phyloP scores from a whole-genome alignment of 2,329 filamentous ascomycete genomes.

The Penicillium sp. region DNA sequence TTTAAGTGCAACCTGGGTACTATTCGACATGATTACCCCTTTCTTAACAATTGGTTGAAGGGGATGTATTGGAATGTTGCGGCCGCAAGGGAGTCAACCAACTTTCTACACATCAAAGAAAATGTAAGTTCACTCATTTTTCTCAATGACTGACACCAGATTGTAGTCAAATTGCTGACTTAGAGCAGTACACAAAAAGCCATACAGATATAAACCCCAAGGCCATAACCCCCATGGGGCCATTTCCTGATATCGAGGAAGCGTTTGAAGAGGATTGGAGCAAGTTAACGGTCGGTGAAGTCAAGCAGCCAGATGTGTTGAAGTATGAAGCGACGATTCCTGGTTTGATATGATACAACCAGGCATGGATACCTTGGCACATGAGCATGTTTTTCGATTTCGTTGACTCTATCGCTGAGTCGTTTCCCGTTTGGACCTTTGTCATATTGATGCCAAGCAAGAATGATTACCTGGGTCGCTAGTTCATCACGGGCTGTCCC shows the following conservation, averaged over 20 bases:
- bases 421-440: too few species aligned
- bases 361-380: too few species aligned
- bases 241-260: constrained; percentile 60
- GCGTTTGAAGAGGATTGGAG: constrained; percentile 54
- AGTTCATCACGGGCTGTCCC: too few species aligned
- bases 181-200: constrained; percentile 57
- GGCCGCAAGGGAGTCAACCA: constrained; percentile 60
- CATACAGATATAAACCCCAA: constrained; percentile 62
- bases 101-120: constrained; percentile 70
- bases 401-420: too few species aligned
- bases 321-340: constrained; percentile 28
- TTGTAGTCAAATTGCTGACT: not conserved
- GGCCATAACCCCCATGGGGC: constrained; percentile 64
- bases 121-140: constrained; percentile 44
- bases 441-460: too few species aligned
- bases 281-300: constrained; percentile 49
- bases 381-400: too few species aligned
- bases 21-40: constrained; percentile 62
- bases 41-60: constrained; percentile 63
- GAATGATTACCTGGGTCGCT: too few species aligned
- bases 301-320: constrained; percentile 37
- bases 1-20: constrained; percentile 68
- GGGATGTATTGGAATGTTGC: constrained; percentile 59
- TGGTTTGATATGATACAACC: not conserved
- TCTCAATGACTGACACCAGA: too few species aligned